Percentiles rank a stretch among this genome's conserved stretches.
phyloP scores from a whole-genome alignment of 305 asterid genomes.

The Solanum hybrid region DNA sequence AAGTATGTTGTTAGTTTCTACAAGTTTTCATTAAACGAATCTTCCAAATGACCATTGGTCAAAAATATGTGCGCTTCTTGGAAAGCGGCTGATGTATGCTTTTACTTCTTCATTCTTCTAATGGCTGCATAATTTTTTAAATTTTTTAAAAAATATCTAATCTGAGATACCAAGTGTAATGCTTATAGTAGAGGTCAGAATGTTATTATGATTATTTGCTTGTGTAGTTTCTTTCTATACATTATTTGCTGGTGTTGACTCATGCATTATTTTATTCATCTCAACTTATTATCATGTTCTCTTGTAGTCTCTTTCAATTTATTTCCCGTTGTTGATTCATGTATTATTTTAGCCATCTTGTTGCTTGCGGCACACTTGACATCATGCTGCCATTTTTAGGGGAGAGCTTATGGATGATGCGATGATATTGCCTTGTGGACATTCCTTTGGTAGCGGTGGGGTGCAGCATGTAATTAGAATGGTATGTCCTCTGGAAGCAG shows the following conservation, averaged over 20 bases:
- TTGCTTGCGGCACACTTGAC: slow-evolving; percentile 2
- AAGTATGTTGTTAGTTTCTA: background rate
- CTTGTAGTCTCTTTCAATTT: background rate
- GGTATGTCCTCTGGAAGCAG: slow-evolving; percentile 33
- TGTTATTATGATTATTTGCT: background rate
- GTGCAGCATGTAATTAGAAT: slow-evolving; percentile 50
- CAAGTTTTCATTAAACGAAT: background rate
- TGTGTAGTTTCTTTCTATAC: background rate
- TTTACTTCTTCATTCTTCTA: background rate
- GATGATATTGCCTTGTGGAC: slow-evolving; percentile 95
- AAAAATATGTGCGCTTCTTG: background rate
- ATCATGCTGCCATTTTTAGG: slow-evolving; percentile 29
- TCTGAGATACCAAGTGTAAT: background rate
- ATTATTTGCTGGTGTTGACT: background rate
- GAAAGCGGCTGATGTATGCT: background rate
- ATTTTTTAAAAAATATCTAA: background rate
- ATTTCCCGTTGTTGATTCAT: background rate
- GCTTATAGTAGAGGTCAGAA: background rate
- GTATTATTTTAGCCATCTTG: background rate
- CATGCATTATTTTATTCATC: background rate
- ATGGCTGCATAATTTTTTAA: background rate
- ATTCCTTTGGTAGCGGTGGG: slow-evolving; percentile 83
- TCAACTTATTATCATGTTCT: background rate
- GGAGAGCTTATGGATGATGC: slow-evolving; percentile 95
- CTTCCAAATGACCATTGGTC: background rate